Base-by-base conservation (phyloP, 108 stramenopile genomes). In the Halocafeteria seosinensis region DNA sequence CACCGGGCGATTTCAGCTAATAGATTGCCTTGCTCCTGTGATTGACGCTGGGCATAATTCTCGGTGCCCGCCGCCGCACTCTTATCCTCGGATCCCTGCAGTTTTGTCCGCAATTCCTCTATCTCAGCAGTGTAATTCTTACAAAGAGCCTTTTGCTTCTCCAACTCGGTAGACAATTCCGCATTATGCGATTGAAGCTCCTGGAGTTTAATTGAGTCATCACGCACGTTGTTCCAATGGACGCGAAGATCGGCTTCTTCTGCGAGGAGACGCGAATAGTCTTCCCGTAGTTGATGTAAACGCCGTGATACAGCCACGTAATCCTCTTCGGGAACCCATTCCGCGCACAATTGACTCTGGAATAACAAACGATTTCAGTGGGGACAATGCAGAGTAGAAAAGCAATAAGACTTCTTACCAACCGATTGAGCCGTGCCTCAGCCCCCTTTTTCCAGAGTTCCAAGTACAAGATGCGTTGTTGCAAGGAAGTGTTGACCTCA, bases 371-470 rank as follows among this genome's bases (percentile, higher is more conserved):
- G n/a, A n/a, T n/a, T n/a, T n/a, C n/a, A n/a, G n/a, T n/a, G n/a
- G n/a, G n/a, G n/a, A n/a, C n/a, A n/a, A n/a, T n/a, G n/a, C n/a
- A n/a, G n/a, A n/a, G n/a, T n/a, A n/a, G n/a, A n/a, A n/a, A n/a
- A n/a, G n/a, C n/a, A n/a, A n/a, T n/a, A n/a, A n/a, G n/a, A n/a
- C n/a, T n/a, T n/a, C n/a, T n/a, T n/a, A n/a, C n/a, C 58, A 78
- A 37, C 29, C 71, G 36, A 30, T 61, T 53, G 25, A 76, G 70
- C n/a, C 52, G 38, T 11, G 53, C 37, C 35, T 58, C 27, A 29
- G 71, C 67, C 24, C 62, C 65, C 1, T 37, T 50, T 65, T 76
- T 76, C 57, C 67, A 76, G 61, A 75, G 68, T 69, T 81, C 80
- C 36, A 81, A 63, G 62, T 76, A 81, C 34, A 78, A 62, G 21